A percentile compares a stretch with the other conserved stretches of the same genome.
Evolutionary conservation across 345 rosid genomes (phyloP).

Genomic region (Rhodamnia argentea): DNA sequence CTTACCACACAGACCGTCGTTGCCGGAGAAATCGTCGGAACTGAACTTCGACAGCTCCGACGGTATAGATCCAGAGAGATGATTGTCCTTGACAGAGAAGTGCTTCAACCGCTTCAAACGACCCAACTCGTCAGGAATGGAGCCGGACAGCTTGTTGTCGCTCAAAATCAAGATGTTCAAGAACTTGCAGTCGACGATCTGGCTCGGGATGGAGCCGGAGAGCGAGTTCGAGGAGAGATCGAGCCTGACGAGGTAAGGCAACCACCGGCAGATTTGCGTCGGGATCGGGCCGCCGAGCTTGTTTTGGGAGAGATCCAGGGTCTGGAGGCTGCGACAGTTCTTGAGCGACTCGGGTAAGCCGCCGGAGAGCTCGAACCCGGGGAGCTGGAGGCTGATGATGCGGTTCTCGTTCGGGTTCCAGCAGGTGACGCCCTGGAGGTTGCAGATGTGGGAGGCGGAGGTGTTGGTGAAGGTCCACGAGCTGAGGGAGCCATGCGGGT

Average conservation of each 20-base stretch:
- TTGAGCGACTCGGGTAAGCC: slow-evolving; percentile 38
- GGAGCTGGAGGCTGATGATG: slow-evolving; percentile 26
- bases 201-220: slow-evolving; percentile 37
- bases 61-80: slow-evolving; percentile 44
- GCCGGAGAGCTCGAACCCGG: slow-evolving; percentile 30
- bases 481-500: slow-evolving; percentile 15
- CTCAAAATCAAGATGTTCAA: slow-evolving; percentile 30
- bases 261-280: slow-evolving; percentile 8
- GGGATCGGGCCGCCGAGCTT: slow-evolving; percentile 43
- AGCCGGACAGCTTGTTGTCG: slow-evolving; percentile 34
- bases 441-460: slow-evolving; percentile 30
- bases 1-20: slow-evolving; percentile 33
- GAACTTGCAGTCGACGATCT: slow-evolving; percentile 35
- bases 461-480: slow-evolving; percentile 36
- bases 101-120: slow-evolving; percentile 33
- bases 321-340: slow-evolving; percentile 37
- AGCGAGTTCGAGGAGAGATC: slow-evolving; percentile 44
- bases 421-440: slow-evolving; percentile 46
- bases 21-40: slow-evolving; percentile 23
- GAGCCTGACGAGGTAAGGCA: slow-evolving; percentile 16
- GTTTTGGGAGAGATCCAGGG: slow-evolving; percentile 39
- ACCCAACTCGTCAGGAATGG: slow-evolving; percentile 35
- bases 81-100: slow-evolving; percentile 32
- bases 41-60: slow-evolving; percentile 22
- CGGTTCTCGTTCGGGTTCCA: slow-evolving; percentile 51